Conservation (phyloP, 306 rosid genomes). For the Gleditsia sinensis region DNA sequence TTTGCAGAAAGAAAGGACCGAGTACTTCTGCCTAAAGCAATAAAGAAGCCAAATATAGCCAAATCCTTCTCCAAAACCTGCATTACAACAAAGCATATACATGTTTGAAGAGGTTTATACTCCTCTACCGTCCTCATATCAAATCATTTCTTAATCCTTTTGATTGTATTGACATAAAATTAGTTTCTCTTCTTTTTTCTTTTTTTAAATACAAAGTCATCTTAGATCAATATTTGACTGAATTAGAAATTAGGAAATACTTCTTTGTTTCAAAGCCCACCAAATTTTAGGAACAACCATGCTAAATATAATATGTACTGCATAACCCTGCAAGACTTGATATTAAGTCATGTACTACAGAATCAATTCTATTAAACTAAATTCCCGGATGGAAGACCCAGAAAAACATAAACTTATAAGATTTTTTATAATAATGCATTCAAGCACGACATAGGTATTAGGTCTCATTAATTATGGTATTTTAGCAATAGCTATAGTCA, state of each 20-base stretch:
- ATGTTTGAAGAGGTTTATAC: constrained; percentile 20
- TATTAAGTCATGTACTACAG: background rate
- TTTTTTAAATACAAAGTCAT: background rate
- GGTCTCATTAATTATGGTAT: constrained; percentile 8
- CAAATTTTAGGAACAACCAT: constrained; percentile 8
- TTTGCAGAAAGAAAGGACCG: constrained; percentile 75
- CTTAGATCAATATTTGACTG: background rate
- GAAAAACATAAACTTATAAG: background rate
- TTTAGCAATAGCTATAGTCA: constrained; percentile 9
- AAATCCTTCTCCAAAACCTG: constrained; percentile 98
- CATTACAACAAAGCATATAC: constrained; percentile 29
- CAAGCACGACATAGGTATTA: background rate
- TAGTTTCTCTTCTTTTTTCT: constrained; percentile 3
- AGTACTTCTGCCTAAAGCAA: constrained; percentile 92
- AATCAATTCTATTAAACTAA: constrained; percentile 17
- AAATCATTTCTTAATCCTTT: constrained; percentile 23
- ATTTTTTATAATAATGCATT: constrained; percentile 5
- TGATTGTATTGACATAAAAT: background rate
- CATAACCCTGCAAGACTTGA: background rate
- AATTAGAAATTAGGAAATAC: background rate
- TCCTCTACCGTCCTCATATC: constrained; percentile 17
- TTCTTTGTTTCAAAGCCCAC: constrained; percentile 1
- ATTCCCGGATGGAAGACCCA: background rate
- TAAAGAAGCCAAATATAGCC: constrained; percentile 96
- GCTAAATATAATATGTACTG: background rate